Percentiles rank a stretch among this genome's conserved stretches.
These are phyloP conservation scores for Forsythia suspensa DNA, from an alignment of 257 asterid genomes.

Conservation along the genomic window DNA sequence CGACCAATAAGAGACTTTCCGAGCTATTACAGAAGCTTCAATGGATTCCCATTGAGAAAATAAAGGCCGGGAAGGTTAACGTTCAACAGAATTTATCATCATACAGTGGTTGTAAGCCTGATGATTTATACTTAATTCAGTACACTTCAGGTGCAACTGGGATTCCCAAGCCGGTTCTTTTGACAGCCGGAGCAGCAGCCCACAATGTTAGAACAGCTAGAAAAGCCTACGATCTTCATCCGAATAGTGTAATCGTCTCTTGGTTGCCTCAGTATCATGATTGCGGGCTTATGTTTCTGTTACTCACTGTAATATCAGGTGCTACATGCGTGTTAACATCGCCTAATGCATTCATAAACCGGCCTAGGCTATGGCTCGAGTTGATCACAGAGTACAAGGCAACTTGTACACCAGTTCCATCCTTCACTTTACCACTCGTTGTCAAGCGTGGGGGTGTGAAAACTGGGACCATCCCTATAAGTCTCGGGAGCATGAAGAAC, in stretches of 20 bases:
- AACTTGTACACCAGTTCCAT: slow-evolving; percentile 83
- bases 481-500: slow-evolving; percentile 49
- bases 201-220: slow-evolving; percentile 75
- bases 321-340: slow-evolving; percentile 72
- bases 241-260: slow-evolving; percentile 62
- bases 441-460: slow-evolving; percentile 45
- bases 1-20: slow-evolving; percentile 25
- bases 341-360: slow-evolving; percentile 54
- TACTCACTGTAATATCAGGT: slow-evolving; percentile 61
- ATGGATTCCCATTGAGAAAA: slow-evolving; percentile 59
- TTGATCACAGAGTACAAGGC: slow-evolving; percentile 48
- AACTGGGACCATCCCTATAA: slow-evolving; percentile 27
- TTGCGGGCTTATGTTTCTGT: slow-evolving; percentile 76
- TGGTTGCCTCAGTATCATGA: slow-evolving; percentile 93
- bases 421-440: slow-evolving; percentile 71
- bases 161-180: slow-evolving; percentile 73
- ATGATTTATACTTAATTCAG: slow-evolving; percentile 66
- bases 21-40: slow-evolving; percentile 26
- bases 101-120: slow-evolving; percentile 58
- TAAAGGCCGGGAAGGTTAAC: slow-evolving; percentile 13
- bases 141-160: slow-evolving; percentile 86
- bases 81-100: not conserved
- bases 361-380: slow-evolving; percentile 83
- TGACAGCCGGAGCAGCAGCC: slow-evolving; percentile 88
- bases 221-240: slow-evolving; percentile 65